phyloP scores from a whole-genome alignment of 768 basidiomycete species.

The Termitomyces sp. region DNA sequence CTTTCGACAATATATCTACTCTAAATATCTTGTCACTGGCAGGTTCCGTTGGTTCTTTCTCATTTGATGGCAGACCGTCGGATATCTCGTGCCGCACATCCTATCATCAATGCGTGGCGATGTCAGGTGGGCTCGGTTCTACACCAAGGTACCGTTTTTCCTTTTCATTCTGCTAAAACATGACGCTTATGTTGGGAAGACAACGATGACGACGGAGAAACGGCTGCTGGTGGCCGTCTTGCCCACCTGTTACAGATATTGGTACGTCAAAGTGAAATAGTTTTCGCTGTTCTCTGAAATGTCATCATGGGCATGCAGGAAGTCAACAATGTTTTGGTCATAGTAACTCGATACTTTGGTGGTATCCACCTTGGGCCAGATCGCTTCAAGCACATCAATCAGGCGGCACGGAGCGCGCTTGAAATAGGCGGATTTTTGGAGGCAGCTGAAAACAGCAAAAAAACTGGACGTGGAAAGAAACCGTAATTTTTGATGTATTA shows the following conservation, averaged over 20 bases:
- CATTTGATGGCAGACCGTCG: constrained; percentile 67
- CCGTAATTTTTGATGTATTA: constrained; percentile 7
- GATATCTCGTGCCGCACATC: constrained; percentile 72
- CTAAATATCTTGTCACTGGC: constrained; percentile 7
- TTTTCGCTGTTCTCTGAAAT: neutral
- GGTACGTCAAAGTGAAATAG: constrained; percentile 32
- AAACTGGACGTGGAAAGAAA: constrained; percentile 18
- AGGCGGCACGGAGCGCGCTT: constrained; percentile 88
- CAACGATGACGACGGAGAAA: constrained; percentile 94
- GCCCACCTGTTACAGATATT: constrained; percentile 89
- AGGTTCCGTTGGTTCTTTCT: constrained; percentile 67
- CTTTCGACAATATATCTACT: neutral
- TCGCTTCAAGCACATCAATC: constrained; percentile 90
- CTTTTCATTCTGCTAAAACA: neutral
- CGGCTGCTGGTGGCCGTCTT: constrained; percentile 84
- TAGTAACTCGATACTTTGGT: constrained; percentile 93
- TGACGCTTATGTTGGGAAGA: constrained; percentile 38
- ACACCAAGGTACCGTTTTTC: constrained; percentile 56
- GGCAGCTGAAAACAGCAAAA: constrained; percentile 29
- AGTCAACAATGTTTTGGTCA: constrained; percentile 76
- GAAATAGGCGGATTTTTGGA: constrained; percentile 86
- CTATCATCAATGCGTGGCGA: constrained; percentile 79
- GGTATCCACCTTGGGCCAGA: constrained; percentile 89
- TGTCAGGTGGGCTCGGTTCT: constrained; percentile 61
- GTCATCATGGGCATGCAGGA: constrained; percentile 40